A percentile compares a stretch with the other conserved stretches of the same genome.
Conservation (phyloP, 225 moss, liverwort and hornwort genomes). For the Bryoerythrophyllum caledonicum region DNA sequence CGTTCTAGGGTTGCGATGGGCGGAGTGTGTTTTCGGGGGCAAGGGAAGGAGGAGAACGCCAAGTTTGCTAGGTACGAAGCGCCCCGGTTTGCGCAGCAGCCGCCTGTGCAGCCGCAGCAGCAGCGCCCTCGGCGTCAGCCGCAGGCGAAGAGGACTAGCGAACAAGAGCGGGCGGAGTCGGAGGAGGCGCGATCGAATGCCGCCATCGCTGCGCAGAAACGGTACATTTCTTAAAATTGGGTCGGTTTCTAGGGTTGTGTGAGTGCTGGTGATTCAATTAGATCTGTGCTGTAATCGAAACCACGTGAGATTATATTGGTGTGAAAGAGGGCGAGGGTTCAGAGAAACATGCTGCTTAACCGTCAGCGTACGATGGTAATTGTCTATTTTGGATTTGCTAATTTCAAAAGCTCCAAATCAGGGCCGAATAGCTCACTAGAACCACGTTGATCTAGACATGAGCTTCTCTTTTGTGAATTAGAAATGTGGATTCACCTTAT, state of each 20-base stretch:
- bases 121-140: slow-evolving; percentile 26
- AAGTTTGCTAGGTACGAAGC: slow-evolving; percentile 18
- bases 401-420: too few relatives aligned
- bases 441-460: too few relatives aligned
- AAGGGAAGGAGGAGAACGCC: slow-evolving; percentile 22
- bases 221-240: slow-evolving; percentile 19
- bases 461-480: too few relatives aligned
- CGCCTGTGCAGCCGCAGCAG: slow-evolving; percentile 19
- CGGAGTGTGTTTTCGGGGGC: slow-evolving; percentile 35
- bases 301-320: neutral
- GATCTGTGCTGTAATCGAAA: neutral
- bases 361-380: too few relatives aligned
- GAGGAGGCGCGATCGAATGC: slow-evolving; percentile 52
- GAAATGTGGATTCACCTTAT: too few relatives aligned
- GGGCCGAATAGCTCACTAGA: too few relatives aligned
- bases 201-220: slow-evolving; percentile 56
- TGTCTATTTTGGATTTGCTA: too few relatives aligned
- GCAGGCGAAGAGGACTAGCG: slow-evolving; percentile 19
- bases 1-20: slow-evolving; percentile 41
- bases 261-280: neutral
- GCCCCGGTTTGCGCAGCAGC: slow-evolving; percentile 2
- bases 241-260: neutral
- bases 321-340: neutral
- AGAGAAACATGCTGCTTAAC: neutral
- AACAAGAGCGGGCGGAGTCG: slow-evolving; percentile 28